phyloP scores from a whole-genome alignment of 306 rosid genomes.

The Macrotyloma uniflorum region DNA sequence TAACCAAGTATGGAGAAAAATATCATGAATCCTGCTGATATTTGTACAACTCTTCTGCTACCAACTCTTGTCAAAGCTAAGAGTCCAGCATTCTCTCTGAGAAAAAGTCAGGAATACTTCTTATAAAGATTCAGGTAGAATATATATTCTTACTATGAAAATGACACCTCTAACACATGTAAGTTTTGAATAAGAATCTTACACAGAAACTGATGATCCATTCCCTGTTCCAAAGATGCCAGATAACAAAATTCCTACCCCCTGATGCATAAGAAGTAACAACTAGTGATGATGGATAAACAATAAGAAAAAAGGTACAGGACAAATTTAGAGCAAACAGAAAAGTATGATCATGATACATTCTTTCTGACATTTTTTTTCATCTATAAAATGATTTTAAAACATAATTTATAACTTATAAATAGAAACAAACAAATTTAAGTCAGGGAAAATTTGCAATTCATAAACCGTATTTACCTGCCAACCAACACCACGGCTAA shows the following conservation, averaged over 20 bases:
- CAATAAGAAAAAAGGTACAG: background rate
- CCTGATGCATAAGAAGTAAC: slow-evolving; percentile 50
- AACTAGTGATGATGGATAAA: background rate
- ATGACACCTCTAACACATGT: slow-evolving; percentile 17
- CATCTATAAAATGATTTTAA: background rate
- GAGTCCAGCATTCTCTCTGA: slow-evolving; percentile 87
- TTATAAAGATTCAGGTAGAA: background rate
- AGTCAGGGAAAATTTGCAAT: background rate
- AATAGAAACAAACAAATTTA: slow-evolving; percentile 1
- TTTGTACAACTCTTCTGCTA: slow-evolving; percentile 93
- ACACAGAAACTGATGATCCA: slow-evolving; percentile 91
- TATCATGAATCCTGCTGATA: slow-evolving; percentile 93
- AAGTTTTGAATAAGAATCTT: slow-evolving; percentile 51
- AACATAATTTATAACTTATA: background rate
- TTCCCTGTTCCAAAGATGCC: slow-evolving; percentile 87
- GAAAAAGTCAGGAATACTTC: slow-evolving; percentile 27
- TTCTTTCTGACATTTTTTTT: background rate
- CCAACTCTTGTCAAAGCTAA: slow-evolving; percentile 91
- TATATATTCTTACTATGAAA: background rate
- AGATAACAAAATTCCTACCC: slow-evolving; percentile 77
- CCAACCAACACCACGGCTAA: slow-evolving; percentile 97
- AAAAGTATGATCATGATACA: background rate
- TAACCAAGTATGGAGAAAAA: slow-evolving; percentile 88
- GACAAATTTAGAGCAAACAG: slow-evolving; percentile 21
- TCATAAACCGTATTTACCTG: slow-evolving; percentile 61